Conservation (phyloP, 176 grass and related monocot species). For the Cenchrus purpureus region DNA sequence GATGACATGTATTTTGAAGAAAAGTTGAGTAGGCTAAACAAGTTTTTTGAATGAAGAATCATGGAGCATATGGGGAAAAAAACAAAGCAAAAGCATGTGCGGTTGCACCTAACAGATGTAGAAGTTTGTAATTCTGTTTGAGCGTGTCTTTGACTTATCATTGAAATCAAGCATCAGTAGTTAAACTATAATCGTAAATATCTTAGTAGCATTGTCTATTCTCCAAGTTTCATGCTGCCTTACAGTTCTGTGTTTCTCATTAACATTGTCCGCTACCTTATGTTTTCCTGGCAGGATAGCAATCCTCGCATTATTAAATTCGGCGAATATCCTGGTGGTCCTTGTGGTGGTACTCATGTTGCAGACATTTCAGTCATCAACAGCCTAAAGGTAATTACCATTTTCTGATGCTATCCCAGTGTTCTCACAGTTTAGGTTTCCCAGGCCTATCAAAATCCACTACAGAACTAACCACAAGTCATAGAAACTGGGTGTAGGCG, state of each 20-base stretch:
- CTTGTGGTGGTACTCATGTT: constrained; percentile 96
- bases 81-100: neutral
- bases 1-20: neutral
- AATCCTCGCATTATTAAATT: constrained; percentile 78
- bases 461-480: neutral
- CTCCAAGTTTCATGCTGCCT: neutral
- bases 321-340: constrained; percentile 62
- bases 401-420: neutral
- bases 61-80: neutral
- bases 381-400: constrained; percentile 60
- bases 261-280: neutral
- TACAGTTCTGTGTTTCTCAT: constrained; percentile 4
- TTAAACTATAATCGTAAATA: neutral
- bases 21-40: neutral
- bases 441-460: neutral
- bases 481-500: neutral
- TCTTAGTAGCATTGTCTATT: neutral
- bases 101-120: neutral
- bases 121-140: neutral
- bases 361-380: constrained; percentile 60
- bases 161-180: neutral
- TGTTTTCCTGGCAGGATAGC: constrained; percentile 63
- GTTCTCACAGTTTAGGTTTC: neutral
- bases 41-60: neutral
- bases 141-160: constrained; percentile 14